phyloP scores from a whole-genome alignment of 1,284 basidiomycete species.

The Ceratobasidium papillatum region DNA sequence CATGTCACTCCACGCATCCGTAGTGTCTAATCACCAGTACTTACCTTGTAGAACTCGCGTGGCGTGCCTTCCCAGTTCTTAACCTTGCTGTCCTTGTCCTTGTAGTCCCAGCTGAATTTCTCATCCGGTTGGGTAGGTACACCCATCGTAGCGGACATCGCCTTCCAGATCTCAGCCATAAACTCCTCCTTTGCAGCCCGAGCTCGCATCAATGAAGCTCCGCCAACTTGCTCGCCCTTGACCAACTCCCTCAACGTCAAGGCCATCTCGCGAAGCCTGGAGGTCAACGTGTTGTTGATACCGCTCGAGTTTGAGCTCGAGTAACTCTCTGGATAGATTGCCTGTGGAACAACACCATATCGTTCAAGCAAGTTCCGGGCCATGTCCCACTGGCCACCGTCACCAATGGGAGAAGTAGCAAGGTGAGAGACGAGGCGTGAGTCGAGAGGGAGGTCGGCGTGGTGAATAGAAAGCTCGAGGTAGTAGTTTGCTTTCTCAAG shows the following conservation, averaged over 20 bases:
- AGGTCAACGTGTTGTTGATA: conserved; percentile 82
- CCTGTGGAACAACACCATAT: conserved; percentile 86
- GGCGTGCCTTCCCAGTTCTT: conserved; percentile 83
- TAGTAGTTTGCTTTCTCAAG: conserved; percentile 96
- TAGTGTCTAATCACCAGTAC: conserved; percentile 5
- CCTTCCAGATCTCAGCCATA: conserved; percentile 86
- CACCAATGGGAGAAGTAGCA: conserved; percentile 79
- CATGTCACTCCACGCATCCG: background rate
- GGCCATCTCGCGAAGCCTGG: conserved; percentile 90
- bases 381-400: conserved; percentile 98
- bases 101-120: conserved; percentile 87
- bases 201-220: conserved; percentile 22
- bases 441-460: conserved; percentile 81
- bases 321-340: conserved; percentile 85
- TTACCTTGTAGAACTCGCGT: conserved; percentile 72
- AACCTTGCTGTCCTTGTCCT: conserved; percentile 82
- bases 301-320: conserved; percentile 79
- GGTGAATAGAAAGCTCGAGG: conserved; percentile 86
- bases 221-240: conserved; percentile 63
- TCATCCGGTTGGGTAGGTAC: conserved; percentile 78
- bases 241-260: conserved; percentile 78
- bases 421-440: conserved; percentile 83
- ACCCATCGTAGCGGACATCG: conserved; percentile 87
- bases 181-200: conserved; percentile 67
- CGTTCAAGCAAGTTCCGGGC: conserved; percentile 84